Percentiles rank a stretch among this genome's conserved stretches.
Conservation (phyloP, 2,329 filamentous ascomycete genomes). For the Massarina eburnea region DNA sequence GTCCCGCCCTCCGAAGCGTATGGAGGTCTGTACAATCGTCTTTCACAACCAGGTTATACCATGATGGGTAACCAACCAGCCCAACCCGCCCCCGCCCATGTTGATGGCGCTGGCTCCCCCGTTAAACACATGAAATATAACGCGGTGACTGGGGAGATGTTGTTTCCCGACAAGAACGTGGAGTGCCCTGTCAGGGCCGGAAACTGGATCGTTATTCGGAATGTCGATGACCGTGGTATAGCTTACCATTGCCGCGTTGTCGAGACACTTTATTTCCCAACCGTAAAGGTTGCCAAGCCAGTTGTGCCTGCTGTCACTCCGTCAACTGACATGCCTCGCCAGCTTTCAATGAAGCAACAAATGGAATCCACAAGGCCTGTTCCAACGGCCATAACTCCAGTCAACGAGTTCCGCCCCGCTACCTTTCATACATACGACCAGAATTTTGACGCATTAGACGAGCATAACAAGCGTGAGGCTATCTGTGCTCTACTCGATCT, state of each 20-base stretch:
- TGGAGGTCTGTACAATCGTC: conserved; percentile 15
- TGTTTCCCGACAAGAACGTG: conserved; percentile 39
- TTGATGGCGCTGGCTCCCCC: neutral
- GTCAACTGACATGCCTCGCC: neutral
- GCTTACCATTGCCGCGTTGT: conserved; percentile 54
- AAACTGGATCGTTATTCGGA: conserved; percentile 55
- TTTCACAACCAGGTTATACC: conserved; percentile 3
- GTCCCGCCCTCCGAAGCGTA: conserved; percentile 46
- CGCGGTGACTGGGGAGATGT: conserved; percentile 43
- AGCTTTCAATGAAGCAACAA: neutral
- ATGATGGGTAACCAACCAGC: neutral
- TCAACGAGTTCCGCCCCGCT: conserved; percentile 33
- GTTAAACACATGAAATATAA: conserved; percentile 36
- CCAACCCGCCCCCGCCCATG: neutral
- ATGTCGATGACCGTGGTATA: conserved; percentile 12
- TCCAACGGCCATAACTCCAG: neutral
- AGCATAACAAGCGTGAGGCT: conserved; percentile 49
- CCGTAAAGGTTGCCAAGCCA: conserved; percentile 38
- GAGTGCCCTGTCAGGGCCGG: conserved; percentile 46
- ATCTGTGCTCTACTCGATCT: conserved; percentile 59
- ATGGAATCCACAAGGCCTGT: neutral
- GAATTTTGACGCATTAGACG: conserved; percentile 59
- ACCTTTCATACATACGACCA: conserved; percentile 52
- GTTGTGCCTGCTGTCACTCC: conserved; percentile 13
- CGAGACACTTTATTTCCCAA: conserved; percentile 49